Evolutionary conservation across 805 yeast genomes (phyloP).

Genomic region (Sungouiella thailandica): DNA sequence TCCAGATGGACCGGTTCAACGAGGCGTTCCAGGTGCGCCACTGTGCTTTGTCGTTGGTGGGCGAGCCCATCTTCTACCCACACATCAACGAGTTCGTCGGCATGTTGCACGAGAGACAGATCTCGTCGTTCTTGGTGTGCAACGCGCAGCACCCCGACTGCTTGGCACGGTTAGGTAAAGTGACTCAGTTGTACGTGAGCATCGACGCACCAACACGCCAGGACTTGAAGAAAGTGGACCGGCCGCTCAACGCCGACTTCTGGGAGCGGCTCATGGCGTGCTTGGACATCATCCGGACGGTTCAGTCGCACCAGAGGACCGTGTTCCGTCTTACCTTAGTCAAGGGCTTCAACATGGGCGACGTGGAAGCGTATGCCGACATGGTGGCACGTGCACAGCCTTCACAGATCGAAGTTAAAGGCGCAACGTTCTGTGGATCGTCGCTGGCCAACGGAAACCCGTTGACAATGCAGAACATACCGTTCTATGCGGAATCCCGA

Average conservation of each 20-base stretch:
- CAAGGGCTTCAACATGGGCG: constrained; percentile 87
- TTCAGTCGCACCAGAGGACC: constrained; percentile 79
- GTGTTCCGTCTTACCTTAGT: constrained; percentile 88
- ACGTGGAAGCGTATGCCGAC: constrained; percentile 77
- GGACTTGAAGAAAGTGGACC: constrained; percentile 75
- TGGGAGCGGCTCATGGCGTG: constrained; percentile 87
- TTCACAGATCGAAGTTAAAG: constrained; percentile 86
- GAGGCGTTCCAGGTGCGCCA: constrained; percentile 88
- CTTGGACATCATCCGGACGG: constrained; percentile 68
- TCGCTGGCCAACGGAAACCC: constrained; percentile 81
- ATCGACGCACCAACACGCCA: constrained; percentile 89
- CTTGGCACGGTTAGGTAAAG: constrained; percentile 60
- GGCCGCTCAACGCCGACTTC: constrained; percentile 85
- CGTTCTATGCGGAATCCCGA: constrained; percentile 87
- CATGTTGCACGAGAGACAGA: constrained; percentile 73
- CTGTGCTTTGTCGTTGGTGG: constrained; percentile 89
- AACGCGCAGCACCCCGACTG: constrained; percentile 95
- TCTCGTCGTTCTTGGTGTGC: constrained; percentile 86
- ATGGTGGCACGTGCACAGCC: constrained; percentile 79
- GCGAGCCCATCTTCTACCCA: constrained; percentile 93
- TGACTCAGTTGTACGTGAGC: constrained; percentile 87
- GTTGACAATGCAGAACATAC: constrained; percentile 91
- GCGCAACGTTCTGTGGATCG: constrained; percentile 94
- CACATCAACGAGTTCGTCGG: constrained; percentile 80
- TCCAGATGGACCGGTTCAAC: constrained; percentile 80